These are phyloP conservation scores for Lipomyces sp. DNA, from an alignment of 805 yeast species.

Conservation along the genomic window DNA sequence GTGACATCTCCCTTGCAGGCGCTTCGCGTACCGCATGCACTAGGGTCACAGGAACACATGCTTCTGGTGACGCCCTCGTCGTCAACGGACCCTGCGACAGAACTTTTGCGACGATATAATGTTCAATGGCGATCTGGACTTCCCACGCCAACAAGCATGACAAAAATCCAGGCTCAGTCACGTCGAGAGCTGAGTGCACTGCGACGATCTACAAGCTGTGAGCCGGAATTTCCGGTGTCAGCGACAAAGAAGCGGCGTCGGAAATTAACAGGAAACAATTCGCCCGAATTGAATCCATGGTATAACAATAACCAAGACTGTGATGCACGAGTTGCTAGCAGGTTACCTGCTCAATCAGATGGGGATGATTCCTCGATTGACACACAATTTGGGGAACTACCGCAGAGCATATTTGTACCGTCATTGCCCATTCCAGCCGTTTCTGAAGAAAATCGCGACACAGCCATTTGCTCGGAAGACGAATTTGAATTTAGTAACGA, in stretches of 20 bases:
- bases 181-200: too few relatives aligned
- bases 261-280: not conserved
- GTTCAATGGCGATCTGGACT: conserved; percentile 3
- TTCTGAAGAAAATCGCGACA: too few relatives aligned
- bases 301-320: not conserved
- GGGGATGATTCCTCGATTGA: too few relatives aligned
- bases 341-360: too few relatives aligned
- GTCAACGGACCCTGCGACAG: conserved; percentile 20
- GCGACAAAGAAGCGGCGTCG: conserved; percentile 5
- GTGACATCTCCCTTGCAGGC: too few relatives aligned
- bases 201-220: conserved; percentile 18
- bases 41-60: too few relatives aligned
- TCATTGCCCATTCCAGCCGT: too few relatives aligned
- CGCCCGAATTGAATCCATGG: not conserved
- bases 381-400: too few relatives aligned
- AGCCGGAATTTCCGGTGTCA: conserved; percentile 22
- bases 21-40: too few relatives aligned
- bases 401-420: too few relatives aligned
- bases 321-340: not conserved
- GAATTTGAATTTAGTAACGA: conserved; percentile 12
- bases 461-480: not conserved
- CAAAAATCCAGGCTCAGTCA: not conserved
- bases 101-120: conserved; percentile 16
- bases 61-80: not conserved
- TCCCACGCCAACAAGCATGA: not conserved